These are phyloP conservation scores for Physcomitrellopsis africana DNA, from an alignment of 225 moss, liverwort and hornwort species.

Conservation along the genomic window DNA sequence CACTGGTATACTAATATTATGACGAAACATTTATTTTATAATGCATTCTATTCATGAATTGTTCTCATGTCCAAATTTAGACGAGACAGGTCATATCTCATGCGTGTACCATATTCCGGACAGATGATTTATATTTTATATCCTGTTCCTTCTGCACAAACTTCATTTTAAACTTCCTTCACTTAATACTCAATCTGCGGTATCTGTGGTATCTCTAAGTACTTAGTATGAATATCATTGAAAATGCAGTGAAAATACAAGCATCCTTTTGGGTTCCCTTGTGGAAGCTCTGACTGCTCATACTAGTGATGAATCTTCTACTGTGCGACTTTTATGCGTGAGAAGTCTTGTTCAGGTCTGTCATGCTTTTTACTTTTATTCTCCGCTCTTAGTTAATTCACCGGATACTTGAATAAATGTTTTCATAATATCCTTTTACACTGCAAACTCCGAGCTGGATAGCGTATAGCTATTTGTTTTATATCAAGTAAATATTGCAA, in stretches of 20 bases:
- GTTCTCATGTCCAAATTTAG: slow-evolving; percentile 11
- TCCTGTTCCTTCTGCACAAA: neutral
- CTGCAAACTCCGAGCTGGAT: neutral
- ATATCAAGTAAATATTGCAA: neutral
- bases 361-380: slow-evolving; percentile 18
- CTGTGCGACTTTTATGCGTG: slow-evolving; percentile 82
- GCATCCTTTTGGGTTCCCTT: slow-evolving; percentile 67
- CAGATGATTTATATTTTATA: neutral
- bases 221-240: slow-evolving; percentile 3
- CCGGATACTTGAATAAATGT: neutral
- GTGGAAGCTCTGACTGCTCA: slow-evolving; percentile 88
- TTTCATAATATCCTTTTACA: neutral
- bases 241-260: slow-evolving; percentile 65
- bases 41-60: slow-evolving; percentile 1
- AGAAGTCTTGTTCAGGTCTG: slow-evolving; percentile 83
- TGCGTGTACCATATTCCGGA: neutral
- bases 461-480: neutral
- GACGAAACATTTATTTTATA: neutral
- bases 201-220: neutral
- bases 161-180: too few species aligned
- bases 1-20: slow-evolving; percentile 48
- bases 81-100: neutral
- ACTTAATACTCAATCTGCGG: too few species aligned
- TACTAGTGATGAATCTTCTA: slow-evolving; percentile 79
- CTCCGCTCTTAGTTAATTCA: neutral